Percentiles rank a stretch among this genome's conserved stretches.
phyloP scores from a whole-genome alignment of 2,329 filamentous ascomycete genomes.

The Cladosporium velox region DNA sequence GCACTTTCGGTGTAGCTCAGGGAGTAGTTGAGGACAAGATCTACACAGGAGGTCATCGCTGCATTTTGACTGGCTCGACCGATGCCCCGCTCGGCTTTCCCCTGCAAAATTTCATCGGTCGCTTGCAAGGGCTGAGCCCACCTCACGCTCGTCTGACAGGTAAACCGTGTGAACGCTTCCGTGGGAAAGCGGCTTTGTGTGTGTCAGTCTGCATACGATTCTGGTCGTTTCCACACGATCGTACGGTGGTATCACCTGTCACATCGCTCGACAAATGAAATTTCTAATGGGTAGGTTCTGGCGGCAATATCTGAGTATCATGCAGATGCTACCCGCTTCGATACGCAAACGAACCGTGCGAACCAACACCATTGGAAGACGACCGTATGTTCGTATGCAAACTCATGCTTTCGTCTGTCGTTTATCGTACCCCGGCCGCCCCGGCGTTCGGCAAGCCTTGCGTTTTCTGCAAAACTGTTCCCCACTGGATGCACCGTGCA shows the following conservation, averaged over 20 bases:
- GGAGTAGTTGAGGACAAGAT: background rate
- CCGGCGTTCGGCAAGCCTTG: background rate
- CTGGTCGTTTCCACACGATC: background rate
- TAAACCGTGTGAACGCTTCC: background rate
- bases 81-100: background rate
- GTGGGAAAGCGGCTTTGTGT: background rate
- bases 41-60: background rate
- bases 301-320: no score
- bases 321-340: background rate
- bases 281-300: no score
- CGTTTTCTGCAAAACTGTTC: background rate
- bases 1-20: background rate
- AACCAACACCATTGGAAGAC: background rate
- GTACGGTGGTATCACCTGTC: no score
- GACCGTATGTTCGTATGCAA: background rate
- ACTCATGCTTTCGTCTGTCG: background rate
- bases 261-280: no score
- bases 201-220: background rate
- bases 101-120: background rate
- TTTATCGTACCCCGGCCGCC: background rate
- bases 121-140: background rate
- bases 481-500: background rate
- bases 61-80: background rate
- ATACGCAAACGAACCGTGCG: background rate
- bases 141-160: background rate